Evolutionary conservation across 495 filamentous ascomycete genomes (phyloP).

Genomic region (Podospora pseudoanserina): DNA sequence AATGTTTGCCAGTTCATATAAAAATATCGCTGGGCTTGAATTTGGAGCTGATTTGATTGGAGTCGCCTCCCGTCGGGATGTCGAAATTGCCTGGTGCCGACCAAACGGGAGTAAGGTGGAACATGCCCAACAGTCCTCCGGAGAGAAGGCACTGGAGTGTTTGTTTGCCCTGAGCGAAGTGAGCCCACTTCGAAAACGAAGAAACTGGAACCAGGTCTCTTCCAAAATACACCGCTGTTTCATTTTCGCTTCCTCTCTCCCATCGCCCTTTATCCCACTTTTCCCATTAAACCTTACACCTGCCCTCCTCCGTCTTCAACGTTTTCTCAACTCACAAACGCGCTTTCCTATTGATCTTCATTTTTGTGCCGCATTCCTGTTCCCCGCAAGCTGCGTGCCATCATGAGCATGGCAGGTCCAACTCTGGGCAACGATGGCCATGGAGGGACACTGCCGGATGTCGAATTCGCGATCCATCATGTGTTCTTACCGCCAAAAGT

Average conservation of each 20-base stretch:
- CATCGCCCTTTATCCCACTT: background rate
- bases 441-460: background rate
- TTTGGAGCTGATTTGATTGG: too few relatives aligned
- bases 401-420: background rate
- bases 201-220: background rate
- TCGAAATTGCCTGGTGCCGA: background rate
- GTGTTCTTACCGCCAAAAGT: conserved; percentile 58
- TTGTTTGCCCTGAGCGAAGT: background rate
- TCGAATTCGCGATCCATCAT: conserved; percentile 51
- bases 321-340: background rate
- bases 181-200: background rate
- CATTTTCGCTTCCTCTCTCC: background rate
- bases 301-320: background rate
- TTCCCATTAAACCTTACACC: background rate
- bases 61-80: background rate
- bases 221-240: background rate
- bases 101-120: too few relatives aligned
- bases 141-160: too few relatives aligned
- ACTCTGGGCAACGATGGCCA: background rate
- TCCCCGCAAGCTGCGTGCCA: background rate
- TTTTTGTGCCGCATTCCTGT: background rate
- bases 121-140: too few relatives aligned
- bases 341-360: background rate
- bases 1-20: too few relatives aligned
- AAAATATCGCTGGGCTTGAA: too few relatives aligned